Evolutionary conservation across 2,329 filamentous ascomycete species (phyloP), one percentile per base, ranked within the genome.

Genomic region (Fusarium sp.): DNA sequence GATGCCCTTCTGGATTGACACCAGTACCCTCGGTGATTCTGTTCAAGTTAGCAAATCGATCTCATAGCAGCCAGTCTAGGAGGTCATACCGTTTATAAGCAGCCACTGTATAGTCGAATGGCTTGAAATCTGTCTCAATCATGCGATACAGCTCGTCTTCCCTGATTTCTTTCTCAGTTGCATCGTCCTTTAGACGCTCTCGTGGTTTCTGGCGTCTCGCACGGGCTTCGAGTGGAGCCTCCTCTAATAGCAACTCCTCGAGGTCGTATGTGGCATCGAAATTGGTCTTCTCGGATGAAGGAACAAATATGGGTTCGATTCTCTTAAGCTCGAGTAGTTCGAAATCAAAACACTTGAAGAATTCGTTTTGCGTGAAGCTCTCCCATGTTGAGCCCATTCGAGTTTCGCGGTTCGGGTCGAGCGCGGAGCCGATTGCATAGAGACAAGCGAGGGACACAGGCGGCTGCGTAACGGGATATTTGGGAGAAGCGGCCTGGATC

Each of bases 211-310:
- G 96, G 79, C 95, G 91, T 75, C 96, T 89, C 56, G 96, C 94
- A 78, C 96, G 88, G 61, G 96, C 96, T 82, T 99, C 96, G 10
- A 99, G 84, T 2, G 96, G 96, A 18, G 96, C 96, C 80, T 99
- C 96, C 82, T 99, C 96, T 48, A 99, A 83, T 4, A 99, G 84
- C 25, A 99, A 82, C 81, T 99, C 96, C 80, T 99, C 96, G 56
- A 99, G 84, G 81, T 99, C 96, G 79, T 99, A 98, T 2, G 96
- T 99, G 9, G 96, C 96, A 82, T 99, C 96, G 75, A 99, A 99
- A 80, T 99, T 99, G 7, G 96, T 98, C 87, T 99, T 99, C 54
- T 98, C 96, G 62, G 94, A 95, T 0, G 95, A 97, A 0, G 96
- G 96, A 25, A 93, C 89, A 80, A 99, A 99, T 7, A 98, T 90